Percentiles rank a stretch among this genome's conserved stretches.
phyloP scores from a whole-genome alignment of 2,329 filamentous ascomycete genomes.

The Verticillium alfalfae region DNA sequence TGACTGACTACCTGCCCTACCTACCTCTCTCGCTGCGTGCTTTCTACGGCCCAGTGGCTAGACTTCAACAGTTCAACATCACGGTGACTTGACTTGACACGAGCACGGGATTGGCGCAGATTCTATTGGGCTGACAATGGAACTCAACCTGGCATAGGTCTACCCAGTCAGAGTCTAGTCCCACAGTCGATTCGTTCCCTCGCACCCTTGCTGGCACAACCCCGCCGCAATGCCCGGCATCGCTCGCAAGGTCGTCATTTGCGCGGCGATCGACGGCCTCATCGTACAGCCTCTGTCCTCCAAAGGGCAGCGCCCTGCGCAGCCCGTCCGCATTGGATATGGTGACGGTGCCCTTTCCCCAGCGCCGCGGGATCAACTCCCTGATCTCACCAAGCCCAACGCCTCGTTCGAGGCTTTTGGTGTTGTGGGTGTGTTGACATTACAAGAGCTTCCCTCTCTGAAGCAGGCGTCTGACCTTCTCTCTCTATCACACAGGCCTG shows the following conservation, averaged over 20 bases:
- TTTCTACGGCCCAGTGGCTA: not conserved
- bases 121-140: not conserved
- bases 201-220: not conserved
- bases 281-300: constrained; percentile 67
- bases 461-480: not conserved
- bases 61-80: not conserved
- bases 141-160: not conserved
- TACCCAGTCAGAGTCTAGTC: not conserved
- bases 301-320: constrained; percentile 50
- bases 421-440: constrained; percentile 43
- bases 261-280: constrained; percentile 77
- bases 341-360: constrained; percentile 44
- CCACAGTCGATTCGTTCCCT: not conserved
- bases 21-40: not conserved
- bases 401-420: constrained; percentile 56
- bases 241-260: constrained; percentile 73
- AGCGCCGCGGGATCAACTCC: constrained; percentile 36
- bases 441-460: not conserved
- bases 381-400: constrained; percentile 36
- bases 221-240: constrained; percentile 61
- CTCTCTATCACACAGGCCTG: constrained; percentile 53
- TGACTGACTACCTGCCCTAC: too few species aligned
- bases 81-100: not conserved
- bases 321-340: constrained; percentile 67
- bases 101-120: not conserved